These are phyloP conservation scores for Yamadazyma laniorum DNA, from an alignment of 805 yeast species.

Conservation along the genomic window DNA sequence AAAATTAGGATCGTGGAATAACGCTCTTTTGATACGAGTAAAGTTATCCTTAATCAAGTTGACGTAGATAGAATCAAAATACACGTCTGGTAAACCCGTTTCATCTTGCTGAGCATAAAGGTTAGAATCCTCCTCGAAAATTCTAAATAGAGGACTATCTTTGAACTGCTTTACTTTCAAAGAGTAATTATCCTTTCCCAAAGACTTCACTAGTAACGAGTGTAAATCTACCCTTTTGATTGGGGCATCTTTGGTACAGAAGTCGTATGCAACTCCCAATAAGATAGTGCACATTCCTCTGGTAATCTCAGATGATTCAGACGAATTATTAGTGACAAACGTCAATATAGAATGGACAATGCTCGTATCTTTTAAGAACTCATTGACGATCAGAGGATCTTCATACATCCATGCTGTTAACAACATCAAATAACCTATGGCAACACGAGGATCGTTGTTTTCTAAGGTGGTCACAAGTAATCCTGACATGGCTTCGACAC, in stretches of 20 bases:
- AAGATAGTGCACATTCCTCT: conserved; percentile 73
- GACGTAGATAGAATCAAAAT: conserved; percentile 64
- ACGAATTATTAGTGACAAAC: conserved; percentile 48
- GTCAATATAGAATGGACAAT: conserved; percentile 67
- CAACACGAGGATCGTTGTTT: conserved; percentile 65
- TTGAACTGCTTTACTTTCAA: conserved; percentile 72
- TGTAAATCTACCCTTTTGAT: conserved; percentile 59
- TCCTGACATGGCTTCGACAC: conserved; percentile 77
- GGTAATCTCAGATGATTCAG: conserved; percentile 51
- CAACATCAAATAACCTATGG: conserved; percentile 75
- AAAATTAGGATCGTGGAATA: conserved; percentile 68
- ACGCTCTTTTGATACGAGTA: conserved; percentile 61
- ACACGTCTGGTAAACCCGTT: conserved; percentile 85
- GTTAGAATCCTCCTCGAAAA: conserved; percentile 52
- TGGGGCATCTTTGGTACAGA: conserved; percentile 61
- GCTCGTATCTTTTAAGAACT: conserved; percentile 66
- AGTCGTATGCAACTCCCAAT: conserved; percentile 79
- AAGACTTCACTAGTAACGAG: conserved; percentile 59
- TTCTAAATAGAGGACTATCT: conserved; percentile 53
- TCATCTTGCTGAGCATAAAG: conserved; percentile 60
- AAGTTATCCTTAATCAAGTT: conserved; percentile 67
- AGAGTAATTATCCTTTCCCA: conserved; percentile 79
- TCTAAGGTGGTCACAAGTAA: conserved; percentile 64
- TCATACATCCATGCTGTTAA: conserved; percentile 77
- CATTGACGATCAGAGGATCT: conserved; percentile 70